Evolutionary conservation across 441 rosid species (phyloP), one percentile per base, ranked within the genome.

Genomic region (Populus trichocarpa): DNA sequence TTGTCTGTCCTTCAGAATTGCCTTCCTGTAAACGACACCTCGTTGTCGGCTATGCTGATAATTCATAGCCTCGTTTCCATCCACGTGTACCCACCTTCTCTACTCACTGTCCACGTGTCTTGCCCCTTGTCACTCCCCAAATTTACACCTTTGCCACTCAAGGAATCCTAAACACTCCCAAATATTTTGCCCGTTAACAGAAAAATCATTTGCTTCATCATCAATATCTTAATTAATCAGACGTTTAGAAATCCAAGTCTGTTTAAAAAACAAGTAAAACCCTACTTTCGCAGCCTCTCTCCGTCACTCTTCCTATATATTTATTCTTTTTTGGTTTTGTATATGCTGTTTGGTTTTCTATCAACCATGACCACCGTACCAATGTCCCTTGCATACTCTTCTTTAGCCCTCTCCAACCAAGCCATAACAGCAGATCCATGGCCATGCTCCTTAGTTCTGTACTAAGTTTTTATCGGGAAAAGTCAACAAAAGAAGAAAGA

Each of bases 361-460:
- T 72, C 74, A 68, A 78, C 79, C 77, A 90, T 89, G 92, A 73
- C 78, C 77, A 80, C 83, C 81, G 32, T 83, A 14, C 81, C 79
- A 30, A 84, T 30, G 77, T 77, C 79, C 69, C 82, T 84, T 23
- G 71, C 83, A 82, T 73, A 74, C 82, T 87, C 85, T 71, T 81
- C 85, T 14, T 74, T 83, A n/a, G 57, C 80, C 59, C 87, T 83
- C 79, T 53, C 81, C 77, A 67, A 75, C 42, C 84, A 79, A 78
- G 72, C 77, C 69, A 78, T 64, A 69, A 28, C 50, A 3, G 75
- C 46, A 50, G 84, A 79, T 10, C 82, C 83, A 59, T 84, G 86
- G 84, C 81, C 77, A 5, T 79, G 68, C 71, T 77, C 81, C 32
- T 16, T 36, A 0, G 42, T 33, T 75, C 69, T 76, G 68, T 75